Base-by-base conservation (phyloP, 2,329 filamentous ascomycete genomes). In the Fusarium sp. region DNA sequence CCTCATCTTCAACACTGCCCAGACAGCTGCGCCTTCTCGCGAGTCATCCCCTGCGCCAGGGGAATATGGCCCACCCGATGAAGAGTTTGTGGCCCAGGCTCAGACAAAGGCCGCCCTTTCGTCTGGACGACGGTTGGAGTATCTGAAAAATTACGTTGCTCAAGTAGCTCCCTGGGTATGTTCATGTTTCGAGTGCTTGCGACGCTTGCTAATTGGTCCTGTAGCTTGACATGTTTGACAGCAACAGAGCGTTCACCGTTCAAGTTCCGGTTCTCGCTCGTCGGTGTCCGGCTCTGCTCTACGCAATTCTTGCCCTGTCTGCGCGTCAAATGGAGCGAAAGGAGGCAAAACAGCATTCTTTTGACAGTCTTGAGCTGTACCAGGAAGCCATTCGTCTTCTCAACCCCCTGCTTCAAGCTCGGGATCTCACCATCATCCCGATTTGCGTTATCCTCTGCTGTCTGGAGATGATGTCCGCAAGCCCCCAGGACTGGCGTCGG, bases 151-250 rank as follows among this genome's bases (percentile, higher is more conserved):
- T 62, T 90, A 88, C 70, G 84, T 89, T n/a, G 84, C 85, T 9
- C 82, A 89, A 66, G 84, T 90, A 48, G 88, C 87, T 4, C 86
- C 86, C 24, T 89, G 88, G 87, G 85, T 86, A 69, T 20, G 66
- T 1, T 31, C 9, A 22, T 14, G 14, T 31, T 22, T 13, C 10
- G 7, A 48, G 5, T 35, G 5, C 4, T 27, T 29, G 20, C 27
- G 31, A 39, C 43, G 24, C 18, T 13, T 45, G 48, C 61, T 73
- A 27, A 73, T 37, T 54, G 4, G 37, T 22, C 20, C 13, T 43
- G 14, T 54, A 87, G 86, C 84, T 91, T 16, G 89, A 91, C 76
- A 90, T 89, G 83, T 90, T 90, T 69, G 89, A 91, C 74, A 85
- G 83, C 31, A 82, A 86, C 29, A 84, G 86, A 20, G 84, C 85